Conservation (phyloP, 2,329 filamentous ascomycete species). For the Fusarium musae region DNA sequence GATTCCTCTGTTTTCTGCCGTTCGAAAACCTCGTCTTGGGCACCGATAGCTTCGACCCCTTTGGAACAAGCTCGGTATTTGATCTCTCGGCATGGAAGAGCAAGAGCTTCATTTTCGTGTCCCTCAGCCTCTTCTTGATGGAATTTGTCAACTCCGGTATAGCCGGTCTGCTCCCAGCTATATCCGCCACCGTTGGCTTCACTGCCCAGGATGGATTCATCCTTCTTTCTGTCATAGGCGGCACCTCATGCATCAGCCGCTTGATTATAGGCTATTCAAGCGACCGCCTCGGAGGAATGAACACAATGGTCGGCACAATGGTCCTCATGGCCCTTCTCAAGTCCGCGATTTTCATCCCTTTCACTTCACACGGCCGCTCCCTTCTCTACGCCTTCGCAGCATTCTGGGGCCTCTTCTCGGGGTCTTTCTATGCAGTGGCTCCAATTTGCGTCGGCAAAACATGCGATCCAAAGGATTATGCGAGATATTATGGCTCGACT, state of each 20-base stretch:
- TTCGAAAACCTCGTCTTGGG: conserved; percentile 25
- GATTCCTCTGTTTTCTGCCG: conserved; percentile 49
- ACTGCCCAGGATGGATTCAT: conserved; percentile 52
- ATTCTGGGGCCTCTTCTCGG: conserved; percentile 59
- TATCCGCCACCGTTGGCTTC: conserved; percentile 48
- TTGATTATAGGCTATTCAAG: conserved; percentile 54
- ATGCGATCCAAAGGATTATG: conserved; percentile 57
- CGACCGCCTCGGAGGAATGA: conserved; percentile 56
- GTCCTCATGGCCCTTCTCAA: conserved; percentile 51
- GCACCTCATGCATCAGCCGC: conserved; percentile 54
- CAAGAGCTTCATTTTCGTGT: conserved; percentile 52
- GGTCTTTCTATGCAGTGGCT: conserved; percentile 55
- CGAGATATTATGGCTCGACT: conserved; percentile 55
- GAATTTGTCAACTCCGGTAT: conserved; percentile 60
- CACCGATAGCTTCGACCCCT: background rate
- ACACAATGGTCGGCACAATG: conserved; percentile 40
- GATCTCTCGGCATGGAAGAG: conserved; percentile 53
- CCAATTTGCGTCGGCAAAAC: conserved; percentile 56
- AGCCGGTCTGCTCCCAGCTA: conserved; percentile 56
- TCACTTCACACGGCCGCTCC: conserved; percentile 49
- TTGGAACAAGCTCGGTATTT: conserved; percentile 11
- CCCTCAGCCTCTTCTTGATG: conserved; percentile 54
- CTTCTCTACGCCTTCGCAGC: conserved; percentile 56
- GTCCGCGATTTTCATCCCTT: conserved; percentile 54
- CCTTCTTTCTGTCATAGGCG: conserved; percentile 56